Base-by-base conservation (phyloP, 2,329 filamentous ascomycete genomes). In the Rhynchosporium secalis region DNA sequence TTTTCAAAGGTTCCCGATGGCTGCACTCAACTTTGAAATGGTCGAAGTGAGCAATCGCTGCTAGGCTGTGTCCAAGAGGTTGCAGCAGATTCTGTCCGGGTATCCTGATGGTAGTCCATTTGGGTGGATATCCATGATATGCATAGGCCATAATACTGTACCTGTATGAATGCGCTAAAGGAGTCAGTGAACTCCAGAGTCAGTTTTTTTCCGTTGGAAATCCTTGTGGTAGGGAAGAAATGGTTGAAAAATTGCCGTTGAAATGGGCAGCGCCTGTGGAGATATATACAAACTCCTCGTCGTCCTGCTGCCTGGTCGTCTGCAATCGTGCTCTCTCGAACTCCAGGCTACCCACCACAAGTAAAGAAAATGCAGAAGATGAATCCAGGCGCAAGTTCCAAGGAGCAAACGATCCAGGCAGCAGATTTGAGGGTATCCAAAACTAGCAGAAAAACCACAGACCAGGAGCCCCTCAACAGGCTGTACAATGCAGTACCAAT, bases 401-500 rank as follows among this genome's bases (percentile, higher is more conserved):
- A 62, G 62, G 66, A 69, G 62, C 49, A 64, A 57, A 55, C 20
- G 62, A 67, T 70, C 71, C 71, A 74, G 70, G 65, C 71, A 72
- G 72, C 71, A 72, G 65, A 66, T 64, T 55, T 67, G 65, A 68
- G 64, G 68, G 68, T 68, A 71, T 71, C 67, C 68, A 66, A 71
- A 68, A 64, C 55, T 55, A 64, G 43, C 45, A 68, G 40, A 60
- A 68, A 58, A 66, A 67, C 65, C 67, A 68, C 60, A 66, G 65
- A 51, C 61, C 64, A 55, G 56, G 61, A 65, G 64, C 70, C 64
- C 69, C 71, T 65, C 62, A 69, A 71, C 65, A 70, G 69, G 66
- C 68, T 68, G 67, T 70, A 68, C 66, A 64, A 71, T 73, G 72
- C 71, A 71, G 70, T 68, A 72, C 71, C 70, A 67, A 71, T 72